A percentile compares a stretch with the other conserved stretches of the same genome.
Conservation (phyloP, 768 basidiomycete species). For the Harrya chromipes region DNA sequence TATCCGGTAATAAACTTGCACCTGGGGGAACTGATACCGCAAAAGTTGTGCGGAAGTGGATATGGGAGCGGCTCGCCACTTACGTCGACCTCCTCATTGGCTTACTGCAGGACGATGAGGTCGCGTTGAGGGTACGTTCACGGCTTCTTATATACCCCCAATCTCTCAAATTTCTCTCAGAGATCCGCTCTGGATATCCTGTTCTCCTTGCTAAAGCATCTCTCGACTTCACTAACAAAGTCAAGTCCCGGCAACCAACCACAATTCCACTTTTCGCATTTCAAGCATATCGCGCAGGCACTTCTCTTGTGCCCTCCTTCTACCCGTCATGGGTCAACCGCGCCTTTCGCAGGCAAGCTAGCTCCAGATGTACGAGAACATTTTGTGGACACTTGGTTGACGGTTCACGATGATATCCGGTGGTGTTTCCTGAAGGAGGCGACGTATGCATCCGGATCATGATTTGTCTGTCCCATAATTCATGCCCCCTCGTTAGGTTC, state of each 20-base stretch:
- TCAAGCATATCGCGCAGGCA: conserved; percentile 58
- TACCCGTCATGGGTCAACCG: conserved; percentile 19
- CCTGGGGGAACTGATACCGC: conserved; percentile 50
- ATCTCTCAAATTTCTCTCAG: conserved; percentile 35
- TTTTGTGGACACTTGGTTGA: conserved; percentile 73
- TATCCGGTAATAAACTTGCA: conserved; percentile 56
- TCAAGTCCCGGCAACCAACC: conserved; percentile 44
- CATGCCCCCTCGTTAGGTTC: conserved; percentile 9
- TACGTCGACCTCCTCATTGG: conserved; percentile 70
- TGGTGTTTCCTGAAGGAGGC: conserved; percentile 88
- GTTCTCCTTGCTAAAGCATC: conserved; percentile 71
- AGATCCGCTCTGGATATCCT: conserved; percentile 70
- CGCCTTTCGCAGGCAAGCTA: conserved; percentile 36
- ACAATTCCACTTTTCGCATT: conserved; percentile 66
- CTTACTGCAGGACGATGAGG: conserved; percentile 75
- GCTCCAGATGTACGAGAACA: conserved; percentile 58
- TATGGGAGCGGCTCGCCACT: conserved; percentile 67
- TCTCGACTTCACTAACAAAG: conserved; percentile 62
- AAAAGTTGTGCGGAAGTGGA: conserved; percentile 68
- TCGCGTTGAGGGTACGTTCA: conserved; percentile 61
- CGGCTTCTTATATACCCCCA: neutral
- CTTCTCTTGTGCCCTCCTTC: conserved; percentile 64
- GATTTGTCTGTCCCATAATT: conserved; percentile 1
- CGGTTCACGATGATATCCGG: conserved; percentile 76
- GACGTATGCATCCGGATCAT: conserved; percentile 42